Base-by-base conservation (phyloP, 768 basidiomycete genomes). In the Brasilioporus rufonigricans region DNA sequence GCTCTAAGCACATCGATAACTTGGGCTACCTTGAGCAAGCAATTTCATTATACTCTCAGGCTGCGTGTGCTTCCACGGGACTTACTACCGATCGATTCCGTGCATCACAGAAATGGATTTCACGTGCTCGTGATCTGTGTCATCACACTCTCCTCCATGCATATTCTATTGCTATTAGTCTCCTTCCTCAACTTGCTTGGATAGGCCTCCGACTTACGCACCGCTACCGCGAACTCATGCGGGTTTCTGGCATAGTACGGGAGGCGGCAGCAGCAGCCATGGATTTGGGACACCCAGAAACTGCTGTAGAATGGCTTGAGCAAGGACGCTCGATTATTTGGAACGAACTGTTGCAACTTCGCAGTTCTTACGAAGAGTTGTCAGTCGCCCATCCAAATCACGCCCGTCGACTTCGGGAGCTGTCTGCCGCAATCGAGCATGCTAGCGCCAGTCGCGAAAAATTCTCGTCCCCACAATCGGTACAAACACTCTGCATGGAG, bases 241-340 rank as follows among this genome's bases (percentile, higher is more conserved):
- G 10, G 6, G 19, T 8, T 10, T n/a, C 19, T 2, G 38, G 21
- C 16, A 4, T 36, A 5, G 35, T 36, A 18, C 35, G 35, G 35
- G 35, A 36, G 5, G 35, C 35, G 18, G 38, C 38, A 21, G 38
- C 38, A 39, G 38, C 38, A 7, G 38, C 38, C 9, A 4, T 39
- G 9, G 19, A 39, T 4, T 7, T 7, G 19, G 38, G 38, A 19
- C n/a, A 21, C 8, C 6, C 8, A 19, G 5, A 53, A 27, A 33
- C 26, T 0, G 56, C 59, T 1, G 52, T 54, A 12, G 59, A 60
- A n/a, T 60, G 59, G 56, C 59, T 60, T 8, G 59, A 60, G n/a
- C 52, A 51, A 27, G 52, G 56, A 13, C 52, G 59, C 6, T 60
- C 62, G 26, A 49, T 58, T 18, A 35, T 60, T 4, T 60, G 59